Conservation (phyloP, 2,329 filamentous ascomycete genomes). For the Scedosporium aurantiacum region DNA sequence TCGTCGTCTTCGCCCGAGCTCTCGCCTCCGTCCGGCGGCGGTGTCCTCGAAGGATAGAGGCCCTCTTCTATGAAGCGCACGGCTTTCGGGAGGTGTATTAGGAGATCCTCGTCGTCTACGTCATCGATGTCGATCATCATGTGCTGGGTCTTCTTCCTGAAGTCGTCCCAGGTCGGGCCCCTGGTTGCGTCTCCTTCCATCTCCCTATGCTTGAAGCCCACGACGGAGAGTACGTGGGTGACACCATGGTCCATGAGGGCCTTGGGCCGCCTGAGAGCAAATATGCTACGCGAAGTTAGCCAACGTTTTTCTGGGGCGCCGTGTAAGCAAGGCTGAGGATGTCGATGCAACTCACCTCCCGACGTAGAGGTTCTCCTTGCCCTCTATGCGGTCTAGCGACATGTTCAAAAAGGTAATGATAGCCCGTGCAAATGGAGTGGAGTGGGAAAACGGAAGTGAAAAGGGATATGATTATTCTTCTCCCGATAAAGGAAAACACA, state of each 20-base stretch:
- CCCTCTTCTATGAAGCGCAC: slow-evolving; percentile 77
- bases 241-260: slow-evolving; percentile 63
- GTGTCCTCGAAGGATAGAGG: slow-evolving; percentile 26
- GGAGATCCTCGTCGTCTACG: slow-evolving; percentile 75
- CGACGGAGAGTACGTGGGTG: slow-evolving; percentile 81
- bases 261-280: slow-evolving; percentile 62
- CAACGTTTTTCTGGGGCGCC: neutral
- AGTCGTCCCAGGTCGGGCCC: slow-evolving; percentile 36
- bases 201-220: slow-evolving; percentile 39
- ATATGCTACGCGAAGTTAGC: slow-evolving; percentile 47
- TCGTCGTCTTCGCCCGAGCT: neutral
- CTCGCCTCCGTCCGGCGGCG: neutral
- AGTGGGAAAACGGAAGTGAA: neutral
- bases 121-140: slow-evolving; percentile 80
- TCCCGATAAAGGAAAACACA: neutral
- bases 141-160: slow-evolving; percentile 54
- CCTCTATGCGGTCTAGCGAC: slow-evolving; percentile 31
- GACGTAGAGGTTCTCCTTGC: slow-evolving; percentile 28
- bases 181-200: slow-evolving; percentile 34
- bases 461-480: neutral
- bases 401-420: slow-evolving; percentile 16
- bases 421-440: neutral
- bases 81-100: slow-evolving; percentile 67
- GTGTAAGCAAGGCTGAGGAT: slow-evolving; percentile 9
- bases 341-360: slow-evolving; percentile 22